Base-by-base conservation (phyloP, 2,329 filamentous ascomycete species). In the Tolypocladium paradoxum region DNA sequence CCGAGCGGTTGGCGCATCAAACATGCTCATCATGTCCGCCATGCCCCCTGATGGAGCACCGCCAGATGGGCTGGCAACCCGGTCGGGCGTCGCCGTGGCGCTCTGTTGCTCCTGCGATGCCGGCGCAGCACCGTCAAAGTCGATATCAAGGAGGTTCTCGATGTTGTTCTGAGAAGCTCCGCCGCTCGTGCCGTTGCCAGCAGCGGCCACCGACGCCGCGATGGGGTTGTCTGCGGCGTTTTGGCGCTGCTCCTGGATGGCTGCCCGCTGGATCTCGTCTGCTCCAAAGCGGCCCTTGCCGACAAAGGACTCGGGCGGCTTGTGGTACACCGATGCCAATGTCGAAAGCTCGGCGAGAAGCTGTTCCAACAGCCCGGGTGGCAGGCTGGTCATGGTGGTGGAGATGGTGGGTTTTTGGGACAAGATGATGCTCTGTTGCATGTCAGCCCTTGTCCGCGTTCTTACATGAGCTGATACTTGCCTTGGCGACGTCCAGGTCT, bases 291-390 rank as follows among this genome's bases (percentile, higher is more conserved):
- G 85, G 43, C 93, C 93, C 71, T 95, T 90, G 61, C 93, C 93
- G 54, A 99, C 86, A 70, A 99, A 99, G n/a, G 92, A 90, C 78
- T 95, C 90, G 46, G 93, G 91, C 9, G 91, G 91, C 73, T 96
- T 97, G 81, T 99, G 93, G 73, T 99, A 99, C 24, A 99, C 93
- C 1, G 92, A 97, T 8, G 93, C 90, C 33, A 99, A 81, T 11
- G 93, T 96, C 14, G 92, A 97, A 34, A 99, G 82, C 69, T 99
- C 92, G 11, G 80, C 78, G 9, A 99, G 82, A n/a, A 99, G 83
- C 68, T 90, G 85, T 56, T 99, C 92, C 45, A 99, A 80, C 7
- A 99, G 78, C 35, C 84, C 77, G 6, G 87, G 81, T 2, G 93
- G 90, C 33, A 97, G 78, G 54, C 88, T 92, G 54, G 88, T 88